Evolutionary conservation across 305 asterid genomes (phyloP).

Genomic region (Rubia occidens): DNA sequence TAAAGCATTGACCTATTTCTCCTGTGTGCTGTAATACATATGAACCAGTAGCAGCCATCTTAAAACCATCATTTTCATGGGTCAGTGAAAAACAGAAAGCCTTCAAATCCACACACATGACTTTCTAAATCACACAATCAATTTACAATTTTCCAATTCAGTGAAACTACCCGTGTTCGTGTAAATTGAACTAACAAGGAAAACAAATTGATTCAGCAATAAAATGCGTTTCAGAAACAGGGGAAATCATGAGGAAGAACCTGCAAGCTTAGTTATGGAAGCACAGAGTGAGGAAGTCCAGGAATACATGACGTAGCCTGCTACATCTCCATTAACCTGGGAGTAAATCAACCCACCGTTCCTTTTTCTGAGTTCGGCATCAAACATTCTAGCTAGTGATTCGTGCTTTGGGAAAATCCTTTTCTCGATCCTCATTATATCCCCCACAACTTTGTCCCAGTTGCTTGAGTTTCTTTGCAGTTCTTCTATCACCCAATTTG

Average conservation of each 20-base stretch:
- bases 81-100: neutral
- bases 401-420: conserved; percentile 78
- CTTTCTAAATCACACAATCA: neutral
- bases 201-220: neutral
- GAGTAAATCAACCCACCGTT: conserved; percentile 53
- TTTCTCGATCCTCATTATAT: conserved; percentile 66
- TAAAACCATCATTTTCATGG: no score
- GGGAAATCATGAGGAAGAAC: conserved; percentile 17
- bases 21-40: no score
- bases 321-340: conserved; percentile 44
- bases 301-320: conserved; percentile 72
- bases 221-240: neutral
- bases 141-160: neutral
- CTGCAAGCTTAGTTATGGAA: conserved; percentile 78
- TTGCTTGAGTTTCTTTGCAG: conserved; percentile 41
- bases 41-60: no score
- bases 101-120: neutral
- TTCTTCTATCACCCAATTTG: conserved; percentile 33
- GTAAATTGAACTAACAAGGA: neutral
- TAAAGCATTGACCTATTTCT: no score
- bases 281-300: conserved; percentile 81
- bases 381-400: conserved; percentile 62
- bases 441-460: conserved; percentile 44
- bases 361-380: conserved; percentile 56
- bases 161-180: neutral